These are phyloP conservation scores for Neoboletus magnificus DNA, from an alignment of 768 basidiomycete species.

Conservation along the genomic window DNA sequence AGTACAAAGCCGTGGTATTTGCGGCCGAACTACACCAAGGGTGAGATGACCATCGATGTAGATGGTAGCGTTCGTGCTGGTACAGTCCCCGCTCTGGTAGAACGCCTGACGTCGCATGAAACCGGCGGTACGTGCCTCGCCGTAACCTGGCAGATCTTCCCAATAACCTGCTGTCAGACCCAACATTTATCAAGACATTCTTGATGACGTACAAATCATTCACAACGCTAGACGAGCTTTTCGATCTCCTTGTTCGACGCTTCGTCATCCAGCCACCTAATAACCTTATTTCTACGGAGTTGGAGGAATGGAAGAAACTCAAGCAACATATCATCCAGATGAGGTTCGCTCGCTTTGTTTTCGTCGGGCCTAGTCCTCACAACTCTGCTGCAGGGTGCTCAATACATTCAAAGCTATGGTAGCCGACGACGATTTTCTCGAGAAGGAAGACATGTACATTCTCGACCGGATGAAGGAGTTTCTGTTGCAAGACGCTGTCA, in stretches of 20 bases:
- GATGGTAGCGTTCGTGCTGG: slow-evolving; percentile 86
- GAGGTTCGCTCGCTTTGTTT: slow-evolving; percentile 51
- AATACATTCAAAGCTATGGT: slow-evolving; percentile 92
- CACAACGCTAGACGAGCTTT: slow-evolving; percentile 76
- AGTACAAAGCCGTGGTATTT: slow-evolving; percentile 78
- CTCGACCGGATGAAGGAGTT: slow-evolving; percentile 83
- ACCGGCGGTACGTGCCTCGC: slow-evolving; percentile 61
- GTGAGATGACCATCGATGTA: slow-evolving; percentile 81
- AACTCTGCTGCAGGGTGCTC: slow-evolving; percentile 50
- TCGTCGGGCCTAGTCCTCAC: not conserved
- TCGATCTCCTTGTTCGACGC: slow-evolving; percentile 75
- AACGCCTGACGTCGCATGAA: slow-evolving; percentile 89
- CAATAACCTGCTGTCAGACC: slow-evolving; percentile 43
- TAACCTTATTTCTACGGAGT: slow-evolving; percentile 56
- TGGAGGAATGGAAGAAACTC: slow-evolving; percentile 74
- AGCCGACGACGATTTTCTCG: slow-evolving; percentile 76
- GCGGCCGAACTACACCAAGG: slow-evolving; percentile 70
- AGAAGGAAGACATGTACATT: slow-evolving; percentile 81
- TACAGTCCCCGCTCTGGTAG: slow-evolving; percentile 80
- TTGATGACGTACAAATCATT: slow-evolving; percentile 96
- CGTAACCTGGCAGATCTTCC: not conserved
- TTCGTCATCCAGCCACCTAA: slow-evolving; percentile 77
- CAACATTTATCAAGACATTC: slow-evolving; percentile 83
- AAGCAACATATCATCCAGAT: slow-evolving; percentile 87
- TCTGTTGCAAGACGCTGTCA: slow-evolving; percentile 59